Evolutionary conservation across 2,329 filamentous ascomycete species (phyloP).

Genomic region (Daldinia sp.): DNA sequence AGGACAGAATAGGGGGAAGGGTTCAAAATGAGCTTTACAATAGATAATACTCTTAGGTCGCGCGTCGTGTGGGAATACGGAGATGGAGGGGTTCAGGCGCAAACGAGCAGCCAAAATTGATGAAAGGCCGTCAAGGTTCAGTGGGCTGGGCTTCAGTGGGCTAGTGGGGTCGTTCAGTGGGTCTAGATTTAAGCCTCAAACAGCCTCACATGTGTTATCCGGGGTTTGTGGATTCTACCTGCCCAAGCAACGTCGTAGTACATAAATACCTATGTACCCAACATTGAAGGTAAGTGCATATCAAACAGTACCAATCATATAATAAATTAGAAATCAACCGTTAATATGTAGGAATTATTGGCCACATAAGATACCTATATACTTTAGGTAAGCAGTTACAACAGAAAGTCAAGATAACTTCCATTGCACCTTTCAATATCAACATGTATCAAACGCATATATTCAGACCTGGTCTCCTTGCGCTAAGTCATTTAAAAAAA

Average conservation of each 20-base stretch:
- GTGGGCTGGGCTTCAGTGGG: constrained; percentile 25
- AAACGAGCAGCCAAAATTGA: constrained; percentile 27
- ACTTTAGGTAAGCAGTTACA: not conserved
- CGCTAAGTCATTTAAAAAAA: not conserved
- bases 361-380: not conserved
- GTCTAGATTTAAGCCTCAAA: constrained; percentile 30
- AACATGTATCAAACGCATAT: not conserved
- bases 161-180: constrained; percentile 28
- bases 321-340: not conserved
- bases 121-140: constrained; percentile 32
- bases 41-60: constrained; percentile 9
- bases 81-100: constrained; percentile 40
- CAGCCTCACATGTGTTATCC: constrained; percentile 20
- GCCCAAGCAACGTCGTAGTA: not conserved
- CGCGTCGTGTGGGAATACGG: constrained; percentile 18
- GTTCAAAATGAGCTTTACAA: not conserved
- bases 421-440: not conserved
- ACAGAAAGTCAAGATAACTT: not conserved
- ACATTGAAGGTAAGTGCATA: not conserved
- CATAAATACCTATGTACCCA: not conserved
- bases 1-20: not conserved
- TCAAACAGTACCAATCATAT: not conserved
- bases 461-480: not conserved
- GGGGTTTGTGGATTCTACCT: constrained; percentile 23
- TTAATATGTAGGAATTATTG: not conserved